Conservation (phyloP, 2,329 filamentous ascomycete genomes). For the Colletotrichum sp. region DNA sequence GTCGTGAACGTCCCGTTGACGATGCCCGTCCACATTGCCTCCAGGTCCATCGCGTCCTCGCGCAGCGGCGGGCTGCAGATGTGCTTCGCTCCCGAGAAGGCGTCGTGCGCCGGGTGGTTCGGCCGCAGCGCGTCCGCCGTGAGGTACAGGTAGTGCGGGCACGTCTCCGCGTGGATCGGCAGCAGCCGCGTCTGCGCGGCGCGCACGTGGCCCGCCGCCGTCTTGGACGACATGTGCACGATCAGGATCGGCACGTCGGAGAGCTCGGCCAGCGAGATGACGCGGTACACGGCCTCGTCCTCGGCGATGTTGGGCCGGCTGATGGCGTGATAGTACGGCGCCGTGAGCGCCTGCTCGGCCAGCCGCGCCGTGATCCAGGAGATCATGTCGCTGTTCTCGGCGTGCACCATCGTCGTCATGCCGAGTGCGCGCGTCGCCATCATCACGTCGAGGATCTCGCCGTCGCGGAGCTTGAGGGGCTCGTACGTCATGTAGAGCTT, state of each 20-base stretch:
- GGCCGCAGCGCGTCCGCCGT: conserved; percentile 49
- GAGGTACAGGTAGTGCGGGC: conserved; percentile 61
- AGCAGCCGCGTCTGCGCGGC: conserved; percentile 44
- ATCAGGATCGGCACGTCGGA: conserved; percentile 57
- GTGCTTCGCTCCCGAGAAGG: conserved; percentile 60
- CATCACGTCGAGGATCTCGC: conserved; percentile 55
- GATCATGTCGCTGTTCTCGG: conserved; percentile 59
- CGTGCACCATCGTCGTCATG: conserved; percentile 55
- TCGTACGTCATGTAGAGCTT: conserved; percentile 61
- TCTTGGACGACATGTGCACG: conserved; percentile 56
- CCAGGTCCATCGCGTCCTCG: conserved; percentile 46
- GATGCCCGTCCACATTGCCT: conserved; percentile 55
- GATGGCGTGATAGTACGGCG: conserved; percentile 55
- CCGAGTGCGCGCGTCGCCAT: conserved; percentile 40
- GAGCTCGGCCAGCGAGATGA: conserved; percentile 53
- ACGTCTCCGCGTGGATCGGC: conserved; percentile 60
- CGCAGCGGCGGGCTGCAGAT: conserved; percentile 59
- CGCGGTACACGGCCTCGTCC: conserved; percentile 57
- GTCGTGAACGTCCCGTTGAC: conserved; percentile 58
- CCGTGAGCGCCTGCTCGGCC: conserved; percentile 50
- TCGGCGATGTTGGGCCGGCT: conserved; percentile 55
- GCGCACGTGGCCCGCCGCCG: conserved; percentile 50
- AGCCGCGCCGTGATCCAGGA: conserved; percentile 59
- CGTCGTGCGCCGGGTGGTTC: conserved; percentile 40
- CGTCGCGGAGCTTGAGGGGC: conserved; percentile 52